Conservation (phyloP, 2,329 filamentous ascomycete genomes). For the Nigrograna mackinnonii region DNA sequence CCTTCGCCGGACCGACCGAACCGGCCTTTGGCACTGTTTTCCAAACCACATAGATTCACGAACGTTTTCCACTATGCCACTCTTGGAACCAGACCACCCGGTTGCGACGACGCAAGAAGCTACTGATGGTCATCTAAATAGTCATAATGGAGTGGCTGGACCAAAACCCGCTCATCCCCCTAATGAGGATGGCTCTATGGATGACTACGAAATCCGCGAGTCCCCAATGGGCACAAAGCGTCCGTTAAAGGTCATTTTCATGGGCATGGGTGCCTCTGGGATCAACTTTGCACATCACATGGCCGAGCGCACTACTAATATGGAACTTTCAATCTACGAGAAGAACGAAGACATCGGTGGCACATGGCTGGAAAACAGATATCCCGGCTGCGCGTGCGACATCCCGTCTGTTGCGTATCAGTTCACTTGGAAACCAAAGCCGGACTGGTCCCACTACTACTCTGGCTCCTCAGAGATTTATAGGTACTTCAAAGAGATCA, state of each 20-base stretch:
- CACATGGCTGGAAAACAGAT: slow-evolving; percentile 37
- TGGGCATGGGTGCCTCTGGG: not conserved
- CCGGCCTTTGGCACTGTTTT: too few species aligned
- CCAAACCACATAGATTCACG: too few species aligned
- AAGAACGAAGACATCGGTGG: slow-evolving; percentile 44
- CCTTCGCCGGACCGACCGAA: too few species aligned
- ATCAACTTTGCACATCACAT: not conserved
- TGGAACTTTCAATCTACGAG: slow-evolving; percentile 32
- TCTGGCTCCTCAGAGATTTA: slow-evolving; percentile 42
- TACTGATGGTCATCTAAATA: too few species aligned
- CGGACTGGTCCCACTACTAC: slow-evolving; percentile 63
- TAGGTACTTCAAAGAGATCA: not conserved
- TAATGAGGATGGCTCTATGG: too few species aligned
- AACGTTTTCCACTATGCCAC: too few species aligned
- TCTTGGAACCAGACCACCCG: too few species aligned
- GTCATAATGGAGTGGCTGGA: too few species aligned
- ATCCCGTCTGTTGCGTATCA: slow-evolving; percentile 40
- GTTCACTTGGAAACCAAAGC: slow-evolving; percentile 64
- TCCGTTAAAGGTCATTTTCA: not conserved
- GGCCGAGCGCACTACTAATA: not conserved
- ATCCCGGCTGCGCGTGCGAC: slow-evolving; percentile 40
- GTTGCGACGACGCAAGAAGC: too few species aligned
- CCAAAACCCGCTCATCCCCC: too few species aligned
- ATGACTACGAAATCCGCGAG: not conserved
- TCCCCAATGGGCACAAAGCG: not conserved